Percentiles rank a stretch among this genome's conserved stretches.
Evolutionary conservation across 768 basidiomycete genomes (phyloP).

Genomic region (Asterophora lycoperdoides): DNA sequence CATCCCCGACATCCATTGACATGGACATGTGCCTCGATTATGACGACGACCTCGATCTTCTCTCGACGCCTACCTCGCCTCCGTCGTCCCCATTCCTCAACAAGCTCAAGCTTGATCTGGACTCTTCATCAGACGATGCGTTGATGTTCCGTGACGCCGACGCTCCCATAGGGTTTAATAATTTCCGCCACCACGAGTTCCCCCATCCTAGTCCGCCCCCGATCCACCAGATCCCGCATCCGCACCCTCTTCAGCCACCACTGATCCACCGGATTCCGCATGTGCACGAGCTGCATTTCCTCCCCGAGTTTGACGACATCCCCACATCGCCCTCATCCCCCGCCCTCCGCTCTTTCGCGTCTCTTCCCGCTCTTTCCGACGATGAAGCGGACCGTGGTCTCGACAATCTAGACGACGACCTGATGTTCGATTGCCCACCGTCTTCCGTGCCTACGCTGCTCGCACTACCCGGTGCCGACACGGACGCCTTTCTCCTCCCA

Average conservation of each 20-base stretch:
- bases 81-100: conserved; percentile 10
- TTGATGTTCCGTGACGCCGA: conserved; percentile 1
- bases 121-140: background rate
- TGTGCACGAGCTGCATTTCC: background rate
- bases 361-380: conserved; percentile 26
- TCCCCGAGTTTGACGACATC: conserved; percentile 6
- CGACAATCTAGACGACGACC: too few relatives aligned
- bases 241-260: too few relatives aligned
- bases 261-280: too few relatives aligned
- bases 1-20: conserved; percentile 6
- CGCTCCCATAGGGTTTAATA: background rate
- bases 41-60: conserved; percentile 13
- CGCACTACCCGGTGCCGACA: conserved; percentile 32
- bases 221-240: conserved; percentile 1
- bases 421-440: conserved; percentile 13
- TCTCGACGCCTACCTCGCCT: conserved; percentile 20
- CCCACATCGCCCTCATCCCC: conserved; percentile 17
- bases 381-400: conserved; percentile 22
- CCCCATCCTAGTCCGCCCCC: conserved; percentile 2
- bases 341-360: conserved; percentile 15
- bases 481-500: conserved; percentile 28
- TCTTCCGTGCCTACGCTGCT: conserved; percentile 23
- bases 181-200: background rate
- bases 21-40: conserved; percentile 8
- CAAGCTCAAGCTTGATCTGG: background rate